Conservation (phyloP, 164 flowering plant genomes). For the Chimonanthus salicifolius region DNA sequence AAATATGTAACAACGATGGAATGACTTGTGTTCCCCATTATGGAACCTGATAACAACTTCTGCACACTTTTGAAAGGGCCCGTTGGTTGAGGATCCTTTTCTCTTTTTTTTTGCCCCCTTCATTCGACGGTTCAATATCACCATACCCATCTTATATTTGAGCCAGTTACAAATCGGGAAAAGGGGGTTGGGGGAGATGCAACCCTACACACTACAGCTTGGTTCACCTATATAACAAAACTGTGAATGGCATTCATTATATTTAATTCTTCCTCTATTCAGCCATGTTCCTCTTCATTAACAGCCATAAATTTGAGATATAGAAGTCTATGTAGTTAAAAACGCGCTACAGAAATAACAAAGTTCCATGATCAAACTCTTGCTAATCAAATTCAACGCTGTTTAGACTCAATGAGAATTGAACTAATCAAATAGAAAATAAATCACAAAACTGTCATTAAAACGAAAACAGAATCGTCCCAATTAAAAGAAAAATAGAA, state of each 20-base stretch:
- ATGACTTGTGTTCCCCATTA: neutral
- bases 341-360: neutral
- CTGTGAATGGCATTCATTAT: neutral
- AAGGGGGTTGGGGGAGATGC: neutral
- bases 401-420: neutral
- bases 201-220: neutral
- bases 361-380: neutral
- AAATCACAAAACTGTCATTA: neutral
- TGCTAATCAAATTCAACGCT: neutral
- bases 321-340: neutral
- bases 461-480: neutral
- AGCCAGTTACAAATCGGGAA: neutral
- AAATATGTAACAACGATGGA: neutral
- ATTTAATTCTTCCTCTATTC: neutral
- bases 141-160: neutral
- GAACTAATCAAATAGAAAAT: neutral
- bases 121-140: neutral
- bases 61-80: neutral
- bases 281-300: neutral
- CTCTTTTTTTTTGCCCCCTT: neutral
- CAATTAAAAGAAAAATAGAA: neutral
- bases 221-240: neutral
- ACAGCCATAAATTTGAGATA: neutral
- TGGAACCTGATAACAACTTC: neutral
- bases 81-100: neutral